A percentile compares a stretch with the other conserved stretches of the same genome.
Conservation (phyloP, 2,329 filamentous ascomycete genomes). For the Sporothrix curviconia region DNA sequence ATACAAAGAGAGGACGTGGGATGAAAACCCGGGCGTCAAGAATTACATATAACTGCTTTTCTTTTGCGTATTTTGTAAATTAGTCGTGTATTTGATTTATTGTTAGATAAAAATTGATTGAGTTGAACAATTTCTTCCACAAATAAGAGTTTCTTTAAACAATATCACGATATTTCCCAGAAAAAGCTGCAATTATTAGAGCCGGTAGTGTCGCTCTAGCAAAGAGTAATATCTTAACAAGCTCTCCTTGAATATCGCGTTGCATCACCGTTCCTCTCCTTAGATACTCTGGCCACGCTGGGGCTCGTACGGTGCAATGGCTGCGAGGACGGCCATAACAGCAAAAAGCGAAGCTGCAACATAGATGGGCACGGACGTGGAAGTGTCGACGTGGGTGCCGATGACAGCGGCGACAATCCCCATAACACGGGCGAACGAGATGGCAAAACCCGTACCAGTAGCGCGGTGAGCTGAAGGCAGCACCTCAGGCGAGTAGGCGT, state of each 20-base stretch:
- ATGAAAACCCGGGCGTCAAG: too few species aligned
- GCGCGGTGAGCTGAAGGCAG: conserved; percentile 2
- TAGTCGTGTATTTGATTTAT: too few species aligned
- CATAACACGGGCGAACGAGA: conserved; percentile 3
- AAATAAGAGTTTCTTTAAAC: too few species aligned
- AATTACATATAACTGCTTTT: too few species aligned
- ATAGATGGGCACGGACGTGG: neutral
- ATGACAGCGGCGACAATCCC: conserved; percentile 2
- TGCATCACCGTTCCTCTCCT: neutral
- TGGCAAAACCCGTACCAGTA: neutral
- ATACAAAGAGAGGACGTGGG: too few species aligned
- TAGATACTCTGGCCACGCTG: conserved; percentile 6
- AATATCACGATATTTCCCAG: too few species aligned
- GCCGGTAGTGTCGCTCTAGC: neutral
- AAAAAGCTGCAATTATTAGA: neutral
- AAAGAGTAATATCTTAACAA: neutral
- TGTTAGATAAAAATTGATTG: too few species aligned
- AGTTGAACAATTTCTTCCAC: too few species aligned
- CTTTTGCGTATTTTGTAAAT: too few species aligned
- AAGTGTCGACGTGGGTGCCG: conserved; percentile 1
- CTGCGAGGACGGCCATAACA: conserved; percentile 2
- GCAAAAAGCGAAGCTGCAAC: neutral
- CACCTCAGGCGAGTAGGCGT: conserved; percentile 3
- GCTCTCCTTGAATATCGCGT: neutral
- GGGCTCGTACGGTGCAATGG: conserved; percentile 3